Base-by-base conservation (phyloP, 176 grass and related monocot species). In the Carex cristatella region DNA sequence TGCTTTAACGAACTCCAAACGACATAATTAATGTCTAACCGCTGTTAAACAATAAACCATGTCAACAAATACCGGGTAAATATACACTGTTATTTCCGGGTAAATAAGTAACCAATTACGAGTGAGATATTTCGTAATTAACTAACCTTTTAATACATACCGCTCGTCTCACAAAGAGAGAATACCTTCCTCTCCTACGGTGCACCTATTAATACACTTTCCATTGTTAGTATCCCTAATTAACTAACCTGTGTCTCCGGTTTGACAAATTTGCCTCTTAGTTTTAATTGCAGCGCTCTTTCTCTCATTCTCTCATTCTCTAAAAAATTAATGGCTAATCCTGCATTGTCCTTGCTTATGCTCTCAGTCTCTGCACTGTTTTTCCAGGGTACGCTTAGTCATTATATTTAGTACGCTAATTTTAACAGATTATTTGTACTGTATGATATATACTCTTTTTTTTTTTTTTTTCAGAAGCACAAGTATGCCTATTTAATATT, bases 261-360 rank as follows among this genome's bases (percentile, higher is more conserved):
- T 38, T 38, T 38, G 4, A 38, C 3, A 38, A 38, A 38, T 38
- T 38, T 38, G 37, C 3, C 38, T 55, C 12, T 55, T 13, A 23
- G 19, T 54, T 77, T 77, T 23, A 23, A 23, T 23, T 55, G 10
- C 73, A 31, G 12, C 59, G 42, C 38, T 66, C 18, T 51, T n/a
- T 32, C 9, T 57, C 57, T 15, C 5, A 3, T 33, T 15, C 28
- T 49, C 58, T 42, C 13, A 28, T 40, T 27, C 46, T 65, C 3
- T 75, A 38, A 51, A 30, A 2, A 82, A 40, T n/a, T 51, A 67
- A 83, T 69, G 81, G 81, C 19, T 83, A 83, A 83, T 18, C 81
- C 63, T 66, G 46, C 61, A 51, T 69, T 83, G 18, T 68, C 62
- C 81, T 49, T 83, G 35, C 48, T 83, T 18, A 18, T 68, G 63